Base-by-base conservation (phyloP, 2,329 filamentous ascomycete species). In the Hymenoscyphus scutula region DNA sequence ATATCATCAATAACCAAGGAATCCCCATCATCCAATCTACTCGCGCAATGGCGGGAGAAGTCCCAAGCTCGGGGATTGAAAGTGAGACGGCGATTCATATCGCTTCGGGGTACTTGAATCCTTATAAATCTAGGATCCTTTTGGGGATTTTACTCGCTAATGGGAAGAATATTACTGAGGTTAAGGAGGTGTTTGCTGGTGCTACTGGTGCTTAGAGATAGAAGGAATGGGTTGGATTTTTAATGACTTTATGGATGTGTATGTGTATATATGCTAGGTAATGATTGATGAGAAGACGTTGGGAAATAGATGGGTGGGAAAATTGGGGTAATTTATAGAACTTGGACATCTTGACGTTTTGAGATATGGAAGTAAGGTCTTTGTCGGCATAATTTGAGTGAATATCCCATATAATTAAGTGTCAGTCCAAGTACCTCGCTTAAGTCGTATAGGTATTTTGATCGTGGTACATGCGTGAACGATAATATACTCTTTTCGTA, bases 101-200 rank as follows among this genome's bases (percentile, higher is more conserved):
- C 54, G 79, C 79, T 1, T 79, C 78, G 55, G 82, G 82, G 0
- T 83, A 81, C 63, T 76, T 84, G 53, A 84, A 84, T 67, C 83
- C 83, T 3, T 79, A 81, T 67, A 84, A 85, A 72, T 78, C 81
- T 32, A 77, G 82, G 51, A 78, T 86, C 25, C 71, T 84, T 72
- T 72, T 85, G 65, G 65, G 65, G 1, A n/a, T 71, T 17, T 55
- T 69, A 38, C 56, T 71, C 25, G 67, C 67, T 1, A 55, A 67
- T 7, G 63, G 61, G 0, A 69, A 69, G 62, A 70, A 67, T 19
- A 56, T 64, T 17, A 67, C 64, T 2, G 65, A 70, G 27, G 66
- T 69, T 30, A 58, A 54, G n/a, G 65, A 62, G 13, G 67, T 29
- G 32, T 59, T 37, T 17, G 6, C 62, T 15, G 66, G 65, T 32